Base-by-base conservation (phyloP, 768 basidiomycete genomes). In the Calocera cornea region DNA sequence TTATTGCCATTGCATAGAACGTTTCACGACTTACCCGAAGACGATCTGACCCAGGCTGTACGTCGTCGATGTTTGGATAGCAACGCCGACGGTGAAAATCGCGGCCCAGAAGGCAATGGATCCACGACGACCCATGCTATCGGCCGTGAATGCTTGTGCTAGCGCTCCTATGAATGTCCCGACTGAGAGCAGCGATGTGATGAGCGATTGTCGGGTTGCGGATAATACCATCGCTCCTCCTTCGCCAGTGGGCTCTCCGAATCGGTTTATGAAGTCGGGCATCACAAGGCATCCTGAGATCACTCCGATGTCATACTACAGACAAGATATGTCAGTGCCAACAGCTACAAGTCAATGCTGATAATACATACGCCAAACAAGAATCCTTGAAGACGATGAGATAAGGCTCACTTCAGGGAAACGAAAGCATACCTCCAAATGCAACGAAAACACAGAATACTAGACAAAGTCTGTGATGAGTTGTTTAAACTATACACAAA, bases 261-360 rank as follows among this genome's bases (percentile, higher is more conserved):
- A 90, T 14, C 87, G 83, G 65, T 77, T 70, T 71, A 88, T 80
- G 74, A 90, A 90, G 74, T 90, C 88, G 8, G 83, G 83, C 87
- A 89, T 89, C 68, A 90, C 89, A 34, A 90, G 76, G 72, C 87
- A 89, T 80, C 88, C 89, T 66, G 87, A 88, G 69, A 88, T 88
- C 66, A 89, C 85, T 74, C 88, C 87, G 73, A 89, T 87, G 70
- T 89, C 87, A 74, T 88, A 89, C 44, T 47, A 24, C 19, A 8
- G 36, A 8, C 44, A 19, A 3, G 19, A 47, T 3, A 47, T 47
- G 16, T 5, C 16, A 19, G 44, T 7, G 3, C 16, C 19, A 19
- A 47, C 5, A 19, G 44, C 19, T 47, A 47, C 3, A 47, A 8
- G 19, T 5, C 36, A 38, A 14, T 19, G 24, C 44, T 47, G 19